Evolutionary conservation across 495 filamentous ascomycete genomes (phyloP), one percentile per base, ranked within the genome.

Genomic region (Xylaria longipes): DNA sequence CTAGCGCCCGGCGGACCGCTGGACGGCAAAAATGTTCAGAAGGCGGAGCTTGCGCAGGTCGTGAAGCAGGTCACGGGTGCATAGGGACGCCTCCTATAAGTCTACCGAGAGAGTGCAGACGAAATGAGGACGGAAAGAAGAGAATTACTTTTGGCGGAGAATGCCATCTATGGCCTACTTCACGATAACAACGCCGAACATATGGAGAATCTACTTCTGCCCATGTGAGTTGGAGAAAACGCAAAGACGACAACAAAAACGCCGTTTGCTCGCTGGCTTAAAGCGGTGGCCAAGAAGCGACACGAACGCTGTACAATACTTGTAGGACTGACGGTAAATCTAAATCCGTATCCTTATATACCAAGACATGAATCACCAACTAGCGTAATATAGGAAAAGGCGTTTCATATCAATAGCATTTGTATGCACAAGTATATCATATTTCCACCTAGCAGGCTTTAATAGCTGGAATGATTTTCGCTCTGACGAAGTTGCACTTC

Each of bases 21-120:
- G 48, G 76, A 80, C n/a, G 83, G 80, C 31, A 82, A 82, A 62
- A 65, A 75, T 41, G 74, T 82, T 37, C 78, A 85, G 22, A 82
- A 79, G 74, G 76, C 73, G 33, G 68, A 71, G 66, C 69, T 83
- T 27, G 73, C 67, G 5, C 76, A 68, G 67, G 69, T 84, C 7
- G 78, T 82, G 2, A 81, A 77, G 74, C 75, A 84, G 68, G 31
- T 70, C 1, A 56, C 61, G 15, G 61, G 41, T 50, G 57, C 48
- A 9, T 72, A 68, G 43, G 6, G 31, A 46, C 33, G 14, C 33
- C 35, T 33, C 22, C 35, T 25, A 37, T 56, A 56, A 29, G 27
- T 31, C 52, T 25, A 0, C 22, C 22, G 22, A 54, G 22, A 31
- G 12, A 17, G 2, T 27, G 7, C 17, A 20, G 8, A 35, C 17